These are phyloP conservation scores for Microbotryum saponariae DNA, from an alignment of 1,284 basidiomycete genomes.

Conservation along the genomic window DNA sequence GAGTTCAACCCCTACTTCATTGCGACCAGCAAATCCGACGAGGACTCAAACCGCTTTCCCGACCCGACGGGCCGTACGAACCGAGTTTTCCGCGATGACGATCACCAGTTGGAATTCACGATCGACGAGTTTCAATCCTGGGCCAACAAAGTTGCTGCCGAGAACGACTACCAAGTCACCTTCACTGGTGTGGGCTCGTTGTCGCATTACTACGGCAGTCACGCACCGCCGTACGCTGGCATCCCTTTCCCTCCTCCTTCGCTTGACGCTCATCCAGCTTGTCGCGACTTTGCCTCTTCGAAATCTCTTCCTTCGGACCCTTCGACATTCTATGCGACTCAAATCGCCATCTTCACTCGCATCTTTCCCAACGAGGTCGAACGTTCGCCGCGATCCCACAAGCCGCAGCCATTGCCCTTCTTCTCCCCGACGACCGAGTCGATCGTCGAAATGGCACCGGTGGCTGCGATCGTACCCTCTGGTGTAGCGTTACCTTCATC, in stretches of 20 bases:
- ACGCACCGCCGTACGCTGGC: not conserved
- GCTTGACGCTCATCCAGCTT: constrained; percentile 20
- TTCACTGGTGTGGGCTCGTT: constrained; percentile 30
- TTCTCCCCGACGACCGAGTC: not conserved
- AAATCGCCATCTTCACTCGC: constrained; percentile 58
- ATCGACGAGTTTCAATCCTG: constrained; percentile 65
- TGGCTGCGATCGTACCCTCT: not conserved
- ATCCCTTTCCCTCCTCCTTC: constrained; percentile 30
- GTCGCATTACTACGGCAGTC: constrained; percentile 23
- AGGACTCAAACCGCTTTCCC: constrained; percentile 44
- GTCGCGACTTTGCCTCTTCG: constrained; percentile 3
- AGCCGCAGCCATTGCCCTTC: constrained; percentile 15
- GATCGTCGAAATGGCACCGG: not conserved
- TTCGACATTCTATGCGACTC: constrained; percentile 53
- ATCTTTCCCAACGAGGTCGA: constrained; percentile 38
- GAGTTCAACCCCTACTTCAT: constrained; percentile 78
- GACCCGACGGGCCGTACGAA: constrained; percentile 69
- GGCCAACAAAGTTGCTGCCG: constrained; percentile 47
- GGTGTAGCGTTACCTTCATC: not conserved
- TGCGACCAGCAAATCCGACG: constrained; percentile 26
- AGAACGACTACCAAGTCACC: constrained; percentile 27
- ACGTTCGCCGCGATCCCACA: constrained; percentile 40
- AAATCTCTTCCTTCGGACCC: constrained; percentile 11
- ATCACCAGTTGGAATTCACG: constrained; percentile 94
- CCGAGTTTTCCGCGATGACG: constrained; percentile 58